Base-by-base conservation (phyloP, 1,284 basidiomycete species). In the Mixia osmundae region DNA sequence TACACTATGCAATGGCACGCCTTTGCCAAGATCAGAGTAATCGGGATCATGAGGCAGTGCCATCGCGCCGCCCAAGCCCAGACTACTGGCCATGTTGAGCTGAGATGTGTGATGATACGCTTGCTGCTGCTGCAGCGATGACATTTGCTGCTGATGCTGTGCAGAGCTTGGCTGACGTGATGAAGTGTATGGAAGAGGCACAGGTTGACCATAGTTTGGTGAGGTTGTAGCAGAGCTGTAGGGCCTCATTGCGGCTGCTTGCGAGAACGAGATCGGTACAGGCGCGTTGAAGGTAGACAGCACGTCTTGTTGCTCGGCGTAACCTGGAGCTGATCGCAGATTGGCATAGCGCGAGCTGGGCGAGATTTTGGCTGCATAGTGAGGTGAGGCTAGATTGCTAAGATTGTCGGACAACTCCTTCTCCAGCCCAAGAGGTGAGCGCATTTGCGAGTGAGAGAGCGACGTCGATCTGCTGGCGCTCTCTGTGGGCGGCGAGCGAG, bases 1-100 rank as follows among this genome's bases (percentile, higher is more conserved):
- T 21, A 97, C 71, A 21, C 72, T 61, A 49, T 75, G 70, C 12
- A 95, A 64, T 0, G 85, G 80, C 0, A 94, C 68, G 14, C 87
- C 87, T 51, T 76, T 78, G 32, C 87, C 87, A 10, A 91, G 69
- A n/a, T 43, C 41, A 15, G 35, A 32, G 19, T 40, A 30, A 28
- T 36, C 38, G 7, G 41, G 41, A 24, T 43, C 38, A 14, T 40
- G 41, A 14, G 39, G 38, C 16, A n/a, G n/a, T n/a, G 38, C 37
- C 5, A 35, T 38, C 2, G 41, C 38, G 8, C 39, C 41, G 27
- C 32, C 39, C 28, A 40, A 43, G 22, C 10, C 33, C 9, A 24
- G 33, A 14, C 33, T 24, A 24, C n/a, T n/a, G 21, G 5, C 5
- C 5, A 24, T 8, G n/a, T 34, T 24, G 18, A 29, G 18, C 7